Base-by-base conservation (phyloP, 345 rosid species). In the Aquilaria malaccensis region DNA sequence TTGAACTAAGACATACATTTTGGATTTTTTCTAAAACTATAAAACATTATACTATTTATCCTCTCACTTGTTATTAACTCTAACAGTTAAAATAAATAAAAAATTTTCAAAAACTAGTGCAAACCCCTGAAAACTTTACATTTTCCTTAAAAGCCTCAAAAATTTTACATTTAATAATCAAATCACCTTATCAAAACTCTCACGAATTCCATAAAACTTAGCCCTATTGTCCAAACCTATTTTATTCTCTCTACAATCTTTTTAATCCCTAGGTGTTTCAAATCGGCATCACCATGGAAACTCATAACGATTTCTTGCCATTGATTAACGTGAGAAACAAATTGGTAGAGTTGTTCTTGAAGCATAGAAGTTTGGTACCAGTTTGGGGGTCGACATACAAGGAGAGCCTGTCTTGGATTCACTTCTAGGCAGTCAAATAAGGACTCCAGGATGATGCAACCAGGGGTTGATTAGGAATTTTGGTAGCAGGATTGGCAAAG, bases 281-380 rank as follows among this genome's bases (percentile, higher is more conserved):
- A 86, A 80, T 90, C 97, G 1, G 92, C 90, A 65, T 94, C 97
- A 4, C 93, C 92, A 12, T 94, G 99, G 60, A 88, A 86, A 9
- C 85, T 83, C 92, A 86, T 90, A 56, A 88, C 97, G 12, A 94
- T 90, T 52, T 88, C 96, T 73, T 94, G 97, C 99, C 99, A 94
- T 67, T 94, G 97, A 63, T 74, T 75, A 62, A 85, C 55, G 65
- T 94, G 99, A 30, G 99, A 90, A 57, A 94, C 97, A 51, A 83
- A 90, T 55, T 90, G 97, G 69, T 85, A 2, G 92, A 72, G 62
- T 90, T 94, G 67, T 88, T 94, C 75, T 88, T 94, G 70, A 94
- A 94, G 63, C 97, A 94, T 50, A 94, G 84, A 66, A 81, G 88
- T 59, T 88, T 82, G 64, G 79, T 86, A 81, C 97, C 97, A 3